Evolutionary conservation across 257 asterid species (phyloP).

Genomic region (Ilex asprella): DNA sequence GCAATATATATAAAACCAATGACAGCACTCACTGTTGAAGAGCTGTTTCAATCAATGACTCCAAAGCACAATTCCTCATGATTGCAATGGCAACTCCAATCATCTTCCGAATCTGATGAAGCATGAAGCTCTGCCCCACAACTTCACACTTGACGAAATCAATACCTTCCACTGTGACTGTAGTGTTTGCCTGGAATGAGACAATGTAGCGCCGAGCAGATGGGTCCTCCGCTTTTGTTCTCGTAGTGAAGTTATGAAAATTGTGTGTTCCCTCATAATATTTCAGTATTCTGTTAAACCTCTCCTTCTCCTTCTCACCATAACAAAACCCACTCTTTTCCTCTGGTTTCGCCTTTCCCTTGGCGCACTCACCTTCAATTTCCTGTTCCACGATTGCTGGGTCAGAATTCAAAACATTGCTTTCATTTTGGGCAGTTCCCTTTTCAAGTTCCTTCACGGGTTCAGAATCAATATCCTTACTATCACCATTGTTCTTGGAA

Average conservation of each 20-base stretch:
- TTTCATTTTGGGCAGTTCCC: slow-evolving; percentile 18
- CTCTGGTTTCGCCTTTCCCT: slow-evolving; percentile 11
- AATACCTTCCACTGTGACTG: slow-evolving; percentile 53
- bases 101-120: slow-evolving; percentile 97
- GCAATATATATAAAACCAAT: background rate
- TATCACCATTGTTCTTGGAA: slow-evolving; percentile 16
- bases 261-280: slow-evolving; percentile 83
- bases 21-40: slow-evolving; percentile 47
- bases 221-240: slow-evolving; percentile 94
- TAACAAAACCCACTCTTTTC: slow-evolving; percentile 43
- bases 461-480: slow-evolving; percentile 8
- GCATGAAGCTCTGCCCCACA: slow-evolving; percentile 97
- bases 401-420: background rate
- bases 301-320: slow-evolving; percentile 63
- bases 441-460: slow-evolving; percentile 15
- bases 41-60: slow-evolving; percentile 61
- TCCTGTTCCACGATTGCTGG: slow-evolving; percentile 1
- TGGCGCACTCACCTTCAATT: slow-evolving; percentile 13
- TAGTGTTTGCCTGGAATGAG: slow-evolving; percentile 59
- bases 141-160: slow-evolving; percentile 91
- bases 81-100: slow-evolving; percentile 92
- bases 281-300: slow-evolving; percentile 72
- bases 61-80: slow-evolving; percentile 74
- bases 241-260: slow-evolving; percentile 84
- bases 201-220: slow-evolving; percentile 71